These are phyloP conservation scores for Mycena citricolor DNA, from an alignment of 1,284 basidiomycete genomes.

Conservation along the genomic window DNA sequence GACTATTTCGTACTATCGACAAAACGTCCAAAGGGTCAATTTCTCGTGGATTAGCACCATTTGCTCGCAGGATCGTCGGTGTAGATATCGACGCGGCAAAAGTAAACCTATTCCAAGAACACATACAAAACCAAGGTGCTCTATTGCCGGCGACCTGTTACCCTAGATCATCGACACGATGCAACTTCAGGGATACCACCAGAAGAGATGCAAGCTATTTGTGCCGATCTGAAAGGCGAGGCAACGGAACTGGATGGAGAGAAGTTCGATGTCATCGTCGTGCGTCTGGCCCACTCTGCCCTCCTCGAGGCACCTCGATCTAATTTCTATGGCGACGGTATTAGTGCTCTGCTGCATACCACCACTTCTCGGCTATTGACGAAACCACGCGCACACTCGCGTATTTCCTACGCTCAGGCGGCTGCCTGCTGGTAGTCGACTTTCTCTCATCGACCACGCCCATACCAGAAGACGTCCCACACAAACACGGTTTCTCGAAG, in stretches of 20 bases:
- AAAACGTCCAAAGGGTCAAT: conserved; percentile 46
- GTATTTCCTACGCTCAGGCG: conserved; percentile 60
- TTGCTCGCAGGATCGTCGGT: conserved; percentile 60
- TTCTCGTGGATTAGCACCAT: conserved; percentile 52
- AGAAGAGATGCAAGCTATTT: conserved; percentile 62
- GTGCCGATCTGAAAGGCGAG: conserved; percentile 45
- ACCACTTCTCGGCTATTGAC: conserved; percentile 58
- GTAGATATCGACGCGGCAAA: conserved; percentile 68
- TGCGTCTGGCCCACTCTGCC: conserved; percentile 20
- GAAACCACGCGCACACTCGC: conserved; percentile 52
- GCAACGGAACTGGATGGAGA: conserved; percentile 47
- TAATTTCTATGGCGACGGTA: not conserved
- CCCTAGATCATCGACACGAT: not conserved
- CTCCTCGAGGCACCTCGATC: not conserved
- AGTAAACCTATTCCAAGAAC: conserved; percentile 63
- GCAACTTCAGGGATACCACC: conserved; percentile 37
- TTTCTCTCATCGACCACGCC: conserved; percentile 34
- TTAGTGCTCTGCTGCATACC: conserved; percentile 68
- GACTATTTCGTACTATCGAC: not conserved
- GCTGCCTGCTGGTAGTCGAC: conserved; percentile 60
- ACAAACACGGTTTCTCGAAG: conserved; percentile 51
- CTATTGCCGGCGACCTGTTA: not conserved
- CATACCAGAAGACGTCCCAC: conserved; percentile 41
- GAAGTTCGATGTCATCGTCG: conserved; percentile 62
- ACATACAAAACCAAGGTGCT: conserved; percentile 51